Base-by-base conservation (phyloP, 1,284 basidiomycete species). In the Cryptococcus wingfieldii region DNA sequence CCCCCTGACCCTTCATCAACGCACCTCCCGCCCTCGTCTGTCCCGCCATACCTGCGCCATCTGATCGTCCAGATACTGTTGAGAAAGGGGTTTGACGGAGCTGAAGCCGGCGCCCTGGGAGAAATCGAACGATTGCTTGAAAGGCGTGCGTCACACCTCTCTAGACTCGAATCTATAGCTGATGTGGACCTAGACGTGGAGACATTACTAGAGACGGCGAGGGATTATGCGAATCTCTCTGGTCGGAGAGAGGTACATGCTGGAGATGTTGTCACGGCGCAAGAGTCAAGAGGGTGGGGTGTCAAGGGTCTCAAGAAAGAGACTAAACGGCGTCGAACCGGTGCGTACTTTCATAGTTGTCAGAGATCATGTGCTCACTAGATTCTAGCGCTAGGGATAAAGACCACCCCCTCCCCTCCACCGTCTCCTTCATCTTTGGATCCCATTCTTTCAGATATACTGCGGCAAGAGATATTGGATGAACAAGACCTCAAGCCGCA, bases 81-180 rank as follows among this genome's bases (percentile, higher is more conserved):
- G 13, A 62, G 67, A 16, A 55, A 55, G 19, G 73, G 73, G 1
- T 71, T 72, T 34, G 66, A 72, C 19, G 67, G 62, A 4, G 72
- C 70, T 2, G 72, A 75, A 60, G 68, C 71, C 9, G 73, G 73
- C 8, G 72, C 70, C 5, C 44, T 75, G 2, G 55, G 60, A 1
- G 73, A 75, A 59, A 69, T 74, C 46, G 73, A 74, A 51, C 49
- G 70, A 27, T 42, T 74, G 48, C 52, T 75, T 0, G 70, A 73
- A 49, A 54, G 57, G 19, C 72, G 73, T 75, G 50, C 61, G 73
- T 69, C 31, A 19, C 1, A 28, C 50, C 39, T 34, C 46, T 42
- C 27, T n/a, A 2, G 5, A 3, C 14, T 18, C n/a, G 19, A 34
- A 5, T 37, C 45, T 38, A n/a, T 5, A 12, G 25, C n/a, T 38